These are phyloP conservation scores for Warburgia ugandensis DNA, from an alignment of 164 flowering plant genomes.

Conservation along the genomic window DNA sequence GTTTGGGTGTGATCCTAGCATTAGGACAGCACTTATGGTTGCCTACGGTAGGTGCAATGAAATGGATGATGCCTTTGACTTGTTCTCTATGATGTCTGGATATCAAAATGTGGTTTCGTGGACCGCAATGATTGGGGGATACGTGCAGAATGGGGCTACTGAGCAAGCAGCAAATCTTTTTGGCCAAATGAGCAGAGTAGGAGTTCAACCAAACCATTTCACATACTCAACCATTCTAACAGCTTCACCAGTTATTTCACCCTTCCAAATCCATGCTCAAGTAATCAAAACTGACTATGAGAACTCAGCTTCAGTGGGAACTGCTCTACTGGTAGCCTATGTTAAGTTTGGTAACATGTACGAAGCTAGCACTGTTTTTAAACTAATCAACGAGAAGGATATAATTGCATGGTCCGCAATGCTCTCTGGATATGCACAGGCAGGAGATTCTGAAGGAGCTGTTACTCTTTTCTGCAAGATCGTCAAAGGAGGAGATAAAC, in stretches of 20 bases:
- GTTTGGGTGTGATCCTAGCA: constrained; percentile 31
- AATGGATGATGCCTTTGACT: constrained; percentile 50
- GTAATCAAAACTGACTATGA: constrained; percentile 60
- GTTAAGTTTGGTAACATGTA: constrained; percentile 37
- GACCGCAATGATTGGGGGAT: constrained; percentile 84
- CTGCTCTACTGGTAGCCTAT: constrained; percentile 77
- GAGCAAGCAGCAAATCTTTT: constrained; percentile 47
- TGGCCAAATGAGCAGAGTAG: constrained; percentile 54
- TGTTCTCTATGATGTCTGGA: constrained; percentile 43
- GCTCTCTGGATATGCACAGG: constrained; percentile 73
- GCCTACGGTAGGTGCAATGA: constrained; percentile 53
- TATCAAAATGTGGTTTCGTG: constrained; percentile 65
- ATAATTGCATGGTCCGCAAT: constrained; percentile 95
- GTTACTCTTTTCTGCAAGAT: constrained; percentile 35
- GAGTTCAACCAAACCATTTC: constrained; percentile 62
- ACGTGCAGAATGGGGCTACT: constrained; percentile 44
- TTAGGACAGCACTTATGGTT: constrained; percentile 57
- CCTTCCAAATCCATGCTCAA: constrained; percentile 66
- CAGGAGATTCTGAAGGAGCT: constrained; percentile 53
- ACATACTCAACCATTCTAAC: constrained; percentile 73
- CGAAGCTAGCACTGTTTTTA: constrained; percentile 63
- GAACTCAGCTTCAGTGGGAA: constrained; percentile 54
- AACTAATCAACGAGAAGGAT: constrained; percentile 58
- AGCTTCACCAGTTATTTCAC: constrained; percentile 47
- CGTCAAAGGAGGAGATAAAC: constrained; percentile 37